phyloP scores from a whole-genome alignment of 495 filamentous ascomycete genomes.

The Talaromyces ruber region DNA sequence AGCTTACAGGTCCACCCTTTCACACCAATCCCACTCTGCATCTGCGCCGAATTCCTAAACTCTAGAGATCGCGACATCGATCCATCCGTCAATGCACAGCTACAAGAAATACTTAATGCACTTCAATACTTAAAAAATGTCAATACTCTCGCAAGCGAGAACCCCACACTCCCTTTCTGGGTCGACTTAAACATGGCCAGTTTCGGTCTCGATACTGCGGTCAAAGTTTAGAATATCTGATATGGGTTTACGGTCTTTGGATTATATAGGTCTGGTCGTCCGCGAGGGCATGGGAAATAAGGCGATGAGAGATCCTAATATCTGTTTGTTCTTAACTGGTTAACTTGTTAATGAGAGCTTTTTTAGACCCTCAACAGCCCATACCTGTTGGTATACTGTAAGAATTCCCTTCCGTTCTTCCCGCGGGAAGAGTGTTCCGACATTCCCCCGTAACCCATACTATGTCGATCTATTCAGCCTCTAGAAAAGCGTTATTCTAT shows the following conservation, averaged over 20 bases:
- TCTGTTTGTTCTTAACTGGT: not conserved
- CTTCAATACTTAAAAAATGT: conserved; percentile 8
- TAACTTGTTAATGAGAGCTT: too few species aligned
- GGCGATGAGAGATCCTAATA: not conserved
- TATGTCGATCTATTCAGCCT: too few species aligned
- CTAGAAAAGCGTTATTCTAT: too few species aligned
- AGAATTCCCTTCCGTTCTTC: too few species aligned
- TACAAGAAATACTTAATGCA: conserved; percentile 6
- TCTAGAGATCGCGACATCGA: conserved; percentile 5
- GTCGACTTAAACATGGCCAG: conserved; percentile 1
- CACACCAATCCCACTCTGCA: not conserved
- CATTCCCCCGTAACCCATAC: too few species aligned
- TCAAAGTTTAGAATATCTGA: not conserved
- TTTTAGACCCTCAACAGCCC: too few species aligned
- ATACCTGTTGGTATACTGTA: too few species aligned
- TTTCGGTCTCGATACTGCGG: not conserved
- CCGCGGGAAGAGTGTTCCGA: too few species aligned
- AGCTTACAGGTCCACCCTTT: conserved; percentile 7
- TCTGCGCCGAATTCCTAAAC: conserved; percentile 6
- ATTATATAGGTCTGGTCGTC: not conserved
- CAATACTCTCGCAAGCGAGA: conserved; percentile 4
- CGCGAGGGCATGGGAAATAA: not conserved
- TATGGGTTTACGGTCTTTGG: not conserved
- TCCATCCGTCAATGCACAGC: not conserved
- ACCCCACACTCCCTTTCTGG: conserved; percentile 1